Evolutionary conservation across 495 filamentous ascomycete genomes (phyloP).

Genomic region (Xylaria cubensis): DNA sequence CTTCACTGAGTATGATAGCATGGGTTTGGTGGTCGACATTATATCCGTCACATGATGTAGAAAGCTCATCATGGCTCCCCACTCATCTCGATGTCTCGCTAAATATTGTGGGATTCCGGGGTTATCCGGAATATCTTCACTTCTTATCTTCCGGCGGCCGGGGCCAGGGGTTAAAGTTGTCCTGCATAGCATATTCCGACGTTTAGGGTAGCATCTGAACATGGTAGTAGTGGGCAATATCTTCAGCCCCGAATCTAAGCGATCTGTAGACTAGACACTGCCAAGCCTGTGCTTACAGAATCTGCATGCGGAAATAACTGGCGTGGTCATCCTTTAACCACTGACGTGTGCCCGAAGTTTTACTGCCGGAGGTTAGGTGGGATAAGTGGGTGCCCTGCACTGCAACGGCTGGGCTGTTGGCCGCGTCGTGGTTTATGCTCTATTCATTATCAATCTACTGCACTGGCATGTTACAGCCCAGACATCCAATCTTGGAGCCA

Average conservation of each 20-base stretch:
- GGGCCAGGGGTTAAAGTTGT: not conserved
- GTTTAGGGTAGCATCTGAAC: conserved; percentile 10
- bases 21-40: not conserved
- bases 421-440: not conserved
- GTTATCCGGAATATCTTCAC: conserved; percentile 3
- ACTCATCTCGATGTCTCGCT: not conserved
- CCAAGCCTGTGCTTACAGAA: conserved; percentile 8
- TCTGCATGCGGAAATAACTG: conserved; percentile 3
- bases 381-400: not conserved
- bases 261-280: not conserved
- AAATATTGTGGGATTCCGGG: not conserved
- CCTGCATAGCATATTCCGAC: not conserved
- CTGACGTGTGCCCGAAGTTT: not conserved
- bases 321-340: conserved; percentile 1
- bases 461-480: not conserved
- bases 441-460: not conserved
- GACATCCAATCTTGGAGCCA: not conserved
- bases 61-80: not conserved
- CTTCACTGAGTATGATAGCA: not conserved
- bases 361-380: not conserved
- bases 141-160: not conserved
- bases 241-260: conserved; percentile 16
- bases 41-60: conserved; percentile 2
- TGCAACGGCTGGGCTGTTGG: not conserved
- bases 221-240: conserved; percentile 3